phyloP scores from a whole-genome alignment of 2,329 filamentous ascomycete genomes.

The Capronia americana region DNA sequence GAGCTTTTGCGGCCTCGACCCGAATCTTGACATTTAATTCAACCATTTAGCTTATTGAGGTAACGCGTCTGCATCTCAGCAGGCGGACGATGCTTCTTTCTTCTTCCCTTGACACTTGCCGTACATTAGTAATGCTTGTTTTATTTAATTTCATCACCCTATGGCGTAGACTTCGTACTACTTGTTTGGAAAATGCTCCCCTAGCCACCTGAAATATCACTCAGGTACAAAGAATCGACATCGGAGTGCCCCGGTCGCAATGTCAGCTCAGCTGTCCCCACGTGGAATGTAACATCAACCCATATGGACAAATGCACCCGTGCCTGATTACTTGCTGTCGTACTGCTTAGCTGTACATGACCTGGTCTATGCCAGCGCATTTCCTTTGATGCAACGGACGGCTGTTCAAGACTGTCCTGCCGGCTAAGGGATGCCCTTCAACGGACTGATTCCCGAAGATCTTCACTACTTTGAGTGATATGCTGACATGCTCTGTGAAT shows the following conservation, averaged over 20 bases:
- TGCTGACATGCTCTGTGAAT: background rate
- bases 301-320: conserved; percentile 13
- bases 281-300: conserved; percentile 14
- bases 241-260: too few species aligned
- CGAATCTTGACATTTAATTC: conserved; percentile 4
- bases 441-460: background rate
- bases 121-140: conserved; percentile 19
- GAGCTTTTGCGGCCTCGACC: background rate
- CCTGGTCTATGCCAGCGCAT: background rate
- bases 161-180: background rate
- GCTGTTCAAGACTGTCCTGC: too few species aligned
- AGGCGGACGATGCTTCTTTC: background rate
- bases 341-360: background rate
- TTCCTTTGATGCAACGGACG: background rate
- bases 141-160: background rate
- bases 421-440: too few species aligned
- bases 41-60: background rate
- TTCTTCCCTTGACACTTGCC: conserved; percentile 2
- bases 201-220: background rate
- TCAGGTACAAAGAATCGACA: too few species aligned
- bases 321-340: conserved; percentile 13
- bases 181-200: background rate
- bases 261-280: conserved; percentile 9
- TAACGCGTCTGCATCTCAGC: background rate
- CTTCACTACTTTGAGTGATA: background rate